Conservation (phyloP, 331 rosid genomes). For the Malus hybrid region DNA sequence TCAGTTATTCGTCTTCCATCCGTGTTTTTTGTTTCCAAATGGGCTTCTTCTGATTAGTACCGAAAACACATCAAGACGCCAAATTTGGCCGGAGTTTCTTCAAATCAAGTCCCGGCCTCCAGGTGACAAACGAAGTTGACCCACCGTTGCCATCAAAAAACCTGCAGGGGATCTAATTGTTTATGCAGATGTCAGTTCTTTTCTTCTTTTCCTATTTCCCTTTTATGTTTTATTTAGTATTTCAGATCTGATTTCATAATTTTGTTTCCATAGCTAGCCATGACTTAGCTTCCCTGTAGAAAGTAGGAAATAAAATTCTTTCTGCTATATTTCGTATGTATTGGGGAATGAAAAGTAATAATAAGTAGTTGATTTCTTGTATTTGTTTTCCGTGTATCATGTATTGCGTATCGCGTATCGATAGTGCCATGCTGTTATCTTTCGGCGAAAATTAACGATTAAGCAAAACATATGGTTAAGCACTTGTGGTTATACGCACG, state of each 20-base stretch:
- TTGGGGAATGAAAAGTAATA: slow-evolving; percentile 28
- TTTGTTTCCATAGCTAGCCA: slow-evolving; percentile 23
- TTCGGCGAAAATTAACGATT: too few species aligned
- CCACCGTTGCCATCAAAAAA: slow-evolving; percentile 15
- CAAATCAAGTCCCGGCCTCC: slow-evolving; percentile 16
- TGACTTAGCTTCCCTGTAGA: slow-evolving; percentile 42
- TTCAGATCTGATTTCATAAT: slow-evolving; percentile 23
- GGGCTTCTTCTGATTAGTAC: not conserved
- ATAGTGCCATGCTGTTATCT: too few species aligned
- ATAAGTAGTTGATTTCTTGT: slow-evolving; percentile 15
- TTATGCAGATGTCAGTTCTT: slow-evolving; percentile 18
- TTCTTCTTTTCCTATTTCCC: not conserved
- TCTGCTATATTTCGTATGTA: slow-evolving; percentile 22
- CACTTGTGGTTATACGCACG: too few species aligned
- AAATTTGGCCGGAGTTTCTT: slow-evolving; percentile 12
- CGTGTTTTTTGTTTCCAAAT: not conserved
- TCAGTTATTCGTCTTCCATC: not conserved
- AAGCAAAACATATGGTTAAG: too few species aligned
- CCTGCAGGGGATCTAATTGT: slow-evolving; percentile 29
- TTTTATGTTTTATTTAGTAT: slow-evolving; percentile 16
- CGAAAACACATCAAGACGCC: not conserved
- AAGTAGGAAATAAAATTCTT: slow-evolving; percentile 33
- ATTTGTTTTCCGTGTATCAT: too few species aligned
- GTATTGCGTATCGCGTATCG: too few species aligned
- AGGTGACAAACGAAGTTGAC: slow-evolving; percentile 28